phyloP scores from a whole-genome alignment of 23 red algal genomes.

The Gracilaria gracilis region DNA sequence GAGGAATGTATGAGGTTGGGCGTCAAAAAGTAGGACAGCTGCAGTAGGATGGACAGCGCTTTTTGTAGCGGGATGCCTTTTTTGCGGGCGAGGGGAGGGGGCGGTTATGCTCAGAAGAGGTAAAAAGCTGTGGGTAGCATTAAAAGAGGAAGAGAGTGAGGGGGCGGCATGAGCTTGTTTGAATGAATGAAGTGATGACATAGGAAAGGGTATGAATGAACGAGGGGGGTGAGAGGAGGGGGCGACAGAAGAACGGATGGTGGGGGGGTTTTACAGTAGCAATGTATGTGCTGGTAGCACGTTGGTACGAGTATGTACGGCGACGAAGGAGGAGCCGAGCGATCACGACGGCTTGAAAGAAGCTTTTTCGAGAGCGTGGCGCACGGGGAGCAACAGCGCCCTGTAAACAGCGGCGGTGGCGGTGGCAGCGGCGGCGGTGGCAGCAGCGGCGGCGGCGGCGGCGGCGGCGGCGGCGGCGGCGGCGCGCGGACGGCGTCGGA shows the following conservation, averaged over 20 bases:
- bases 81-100: too few species aligned
- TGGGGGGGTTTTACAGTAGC: too few species aligned
- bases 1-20: not conserved
- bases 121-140: not conserved
- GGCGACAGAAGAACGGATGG: not conserved
- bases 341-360: too few species aligned
- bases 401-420: too few species aligned
- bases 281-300: too few species aligned
- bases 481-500: too few species aligned
- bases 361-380: too few species aligned
- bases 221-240: not conserved
- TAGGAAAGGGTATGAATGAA: not conserved
- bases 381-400: too few species aligned
- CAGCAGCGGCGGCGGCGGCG: not conserved
- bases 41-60: not conserved
- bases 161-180: not conserved
- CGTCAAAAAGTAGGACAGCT: not conserved
- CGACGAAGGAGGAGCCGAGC: too few species aligned
- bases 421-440: not conserved
- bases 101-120: slow-evolving; percentile 16
- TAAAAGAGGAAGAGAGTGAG: slow-evolving; percentile 29
- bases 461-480: too few species aligned
- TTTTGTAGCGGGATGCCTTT: not conserved
- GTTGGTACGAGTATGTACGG: too few species aligned
- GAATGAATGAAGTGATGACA: not conserved